Evolutionary conservation across 768 basidiomycete species (phyloP), one percentile per base, ranked within the genome.

Genomic region (Collybiopsis confluens): DNA sequence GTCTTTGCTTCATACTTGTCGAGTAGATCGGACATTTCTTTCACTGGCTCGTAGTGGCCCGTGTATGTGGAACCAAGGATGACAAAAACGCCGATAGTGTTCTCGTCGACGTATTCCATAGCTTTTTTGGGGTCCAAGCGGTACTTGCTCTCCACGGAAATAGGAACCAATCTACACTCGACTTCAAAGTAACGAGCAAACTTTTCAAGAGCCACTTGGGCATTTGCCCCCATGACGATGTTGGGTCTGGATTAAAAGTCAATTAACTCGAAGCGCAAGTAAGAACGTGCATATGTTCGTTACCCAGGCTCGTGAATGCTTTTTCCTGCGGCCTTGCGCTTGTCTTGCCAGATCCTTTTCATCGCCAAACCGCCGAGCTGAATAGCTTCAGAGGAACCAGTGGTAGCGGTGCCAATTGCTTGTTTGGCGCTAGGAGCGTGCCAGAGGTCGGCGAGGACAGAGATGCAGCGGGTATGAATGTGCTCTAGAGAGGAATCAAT

Each of bases 231-330:
- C 75, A 85, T 81, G 40, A 86, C 70, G 50, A 85, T 80, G 58
- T 83, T 83, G 2, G 85, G 85, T 2, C 82, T 81, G 47, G 30
- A 13, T 33, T 30, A 30, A 11, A 40, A 44, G n/a, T 21, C 37
- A 37, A 35, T 47, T 7, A 57, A 35, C 43, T 48, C 50, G 54
- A n/a, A 33, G 18, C 23, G n/a, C 13, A 41, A 20, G n/a, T 61
- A 70, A 40, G n/a, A n/a, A n/a, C n/a, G n/a, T n/a, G n/a, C n/a
- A n/a, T n/a, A n/a, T n/a, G n/a, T n/a, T n/a, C n/a, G n/a, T n/a
- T 62, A 76, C 86, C 87, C 86, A 63, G 95, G 85, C 51, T 89
- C 81, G 60, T 92, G 90, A 35, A 89, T 85, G 67, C 77, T 81
- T 62, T 83, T 80, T 37, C 83, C 80, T 11, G 79, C 79, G 18